These are phyloP conservation scores for Talaromyces albobiverticillius DNA, from an alignment of 2,329 filamentous ascomycete species.

Conservation along the genomic window DNA sequence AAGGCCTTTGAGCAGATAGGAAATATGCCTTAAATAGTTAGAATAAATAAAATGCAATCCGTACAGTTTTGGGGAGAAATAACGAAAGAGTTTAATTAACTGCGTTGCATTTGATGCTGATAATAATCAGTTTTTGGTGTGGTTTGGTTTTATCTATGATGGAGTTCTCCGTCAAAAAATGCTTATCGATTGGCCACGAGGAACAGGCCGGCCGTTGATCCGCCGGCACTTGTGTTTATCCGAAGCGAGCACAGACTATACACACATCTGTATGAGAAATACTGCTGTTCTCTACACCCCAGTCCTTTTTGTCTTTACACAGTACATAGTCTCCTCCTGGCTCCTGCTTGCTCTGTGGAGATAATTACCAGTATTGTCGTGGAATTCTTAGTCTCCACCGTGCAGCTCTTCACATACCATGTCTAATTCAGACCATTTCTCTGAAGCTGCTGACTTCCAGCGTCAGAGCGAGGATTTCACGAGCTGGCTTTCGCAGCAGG, in stretches of 20 bases:
- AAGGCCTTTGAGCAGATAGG: neutral
- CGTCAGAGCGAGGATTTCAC: constrained; percentile 52
- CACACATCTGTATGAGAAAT: constrained; percentile 15
- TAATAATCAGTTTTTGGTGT: neutral
- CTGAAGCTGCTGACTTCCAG: constrained; percentile 39
- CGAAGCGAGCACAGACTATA: constrained; percentile 20
- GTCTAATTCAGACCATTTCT: constrained; percentile 34
- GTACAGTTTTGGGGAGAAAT: neutral
- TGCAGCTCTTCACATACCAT: constrained; percentile 23
- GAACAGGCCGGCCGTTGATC: constrained; percentile 9
- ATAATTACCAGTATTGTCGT: neutral
- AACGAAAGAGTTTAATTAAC: neutral
- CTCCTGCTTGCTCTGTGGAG: neutral
- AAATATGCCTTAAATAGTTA: neutral
- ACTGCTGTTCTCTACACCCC: neutral
- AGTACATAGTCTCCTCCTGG: neutral
- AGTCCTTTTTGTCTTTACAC: neutral
- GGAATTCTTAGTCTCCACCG: neutral
- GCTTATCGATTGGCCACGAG: constrained; percentile 28
- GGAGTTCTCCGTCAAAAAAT: constrained; percentile 7
- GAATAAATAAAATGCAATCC: neutral
- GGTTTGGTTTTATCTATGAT: neutral
- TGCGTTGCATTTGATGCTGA: neutral
- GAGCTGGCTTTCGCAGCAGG: constrained; percentile 53
- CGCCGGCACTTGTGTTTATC: constrained; percentile 16